Evolutionary conservation across 306 rosid genomes (phyloP), one percentile per base, ranked within the genome.

Genomic region (Vigna nakashimae): DNA sequence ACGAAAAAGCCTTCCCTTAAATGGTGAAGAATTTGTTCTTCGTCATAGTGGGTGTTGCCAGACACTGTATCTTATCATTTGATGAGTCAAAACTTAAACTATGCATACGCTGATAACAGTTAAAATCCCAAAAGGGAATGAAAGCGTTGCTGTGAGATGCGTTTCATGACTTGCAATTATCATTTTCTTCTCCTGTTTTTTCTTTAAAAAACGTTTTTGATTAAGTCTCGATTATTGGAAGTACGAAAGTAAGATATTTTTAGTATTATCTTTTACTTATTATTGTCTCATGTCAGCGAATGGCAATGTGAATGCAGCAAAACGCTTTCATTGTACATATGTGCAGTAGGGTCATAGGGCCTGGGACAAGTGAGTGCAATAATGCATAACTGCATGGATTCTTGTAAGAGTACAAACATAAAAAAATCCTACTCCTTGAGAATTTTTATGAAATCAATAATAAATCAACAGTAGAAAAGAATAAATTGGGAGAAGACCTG

Each of bases 1-100:
- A 81, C 83, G 56, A 85, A 83, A 59, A 87, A 81, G 17, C 91
- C 95, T 85, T 88, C 82, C 53, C 76, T 85, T 9, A 83, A 85
- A 49, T 34, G 38, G 34, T 4, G 34, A 30, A 34, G 38, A 4
- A 34, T 34, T 34, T 13, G 15, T 60, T 40, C 30, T 60, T 30
- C 43, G 30, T 60, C 12, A 13, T 16, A 32, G 24, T 10, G 3
- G 15, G 26, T n/a, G 69, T 64, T 64, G 49, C 49, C 49, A 64
- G 69, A 64, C 13, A 63, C 7, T 36, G 15, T 13, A n/a, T 34
- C 9, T 8, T 63, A 34, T 36, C n/a, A n/a, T 63, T 63, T 36
- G 69, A 34, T 12, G 24, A 63, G 26, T 63, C 48, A n/a, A 63
- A 63, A 63, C 48, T 7, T n/a, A 63, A 63, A 34, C 16, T 14